Evolutionary conservation across 805 yeast genomes (phyloP).

Genomic region (Candida hungchunana): DNA sequence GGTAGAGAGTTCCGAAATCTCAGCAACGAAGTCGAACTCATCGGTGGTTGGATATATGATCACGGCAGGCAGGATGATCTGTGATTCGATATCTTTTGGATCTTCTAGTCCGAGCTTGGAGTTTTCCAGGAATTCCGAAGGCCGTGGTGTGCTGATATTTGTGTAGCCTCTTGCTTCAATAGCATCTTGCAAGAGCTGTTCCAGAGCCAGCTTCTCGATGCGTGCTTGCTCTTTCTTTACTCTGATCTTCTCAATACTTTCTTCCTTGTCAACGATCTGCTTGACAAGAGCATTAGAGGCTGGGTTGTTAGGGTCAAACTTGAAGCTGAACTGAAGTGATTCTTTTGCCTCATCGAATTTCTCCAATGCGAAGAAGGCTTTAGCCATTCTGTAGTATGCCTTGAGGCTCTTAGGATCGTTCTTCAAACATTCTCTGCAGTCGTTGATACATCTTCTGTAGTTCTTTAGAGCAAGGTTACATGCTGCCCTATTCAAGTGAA

Average conservation of each 20-base stretch:
- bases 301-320: constrained; percentile 54
- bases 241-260: constrained; percentile 27
- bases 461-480: constrained; percentile 83
- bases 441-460: constrained; percentile 81
- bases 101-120: constrained; percentile 58
- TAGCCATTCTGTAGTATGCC: constrained; percentile 82
- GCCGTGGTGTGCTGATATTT: constrained; percentile 44
- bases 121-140: constrained; percentile 53
- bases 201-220: constrained; percentile 37
- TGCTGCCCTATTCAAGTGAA: constrained; percentile 83
- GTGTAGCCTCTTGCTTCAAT: constrained; percentile 54
- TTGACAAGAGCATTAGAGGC: constrained; percentile 46
- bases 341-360: constrained; percentile 68
- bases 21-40: constrained; percentile 79
- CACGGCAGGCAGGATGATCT: constrained; percentile 76
- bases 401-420: constrained; percentile 69
- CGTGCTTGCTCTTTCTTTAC: constrained; percentile 30
- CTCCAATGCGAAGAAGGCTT: constrained; percentile 68
- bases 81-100: constrained; percentile 65
- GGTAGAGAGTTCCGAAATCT: constrained; percentile 67
- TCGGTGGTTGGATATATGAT: constrained; percentile 77
- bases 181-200: constrained; percentile 51
- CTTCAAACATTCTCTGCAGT: constrained; percentile 67
- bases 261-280: constrained; percentile 38
- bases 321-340: constrained; percentile 60